These are phyloP conservation scores for Nicotiana otophora DNA, from an alignment of 257 asterid species.

Conservation along the genomic window DNA sequence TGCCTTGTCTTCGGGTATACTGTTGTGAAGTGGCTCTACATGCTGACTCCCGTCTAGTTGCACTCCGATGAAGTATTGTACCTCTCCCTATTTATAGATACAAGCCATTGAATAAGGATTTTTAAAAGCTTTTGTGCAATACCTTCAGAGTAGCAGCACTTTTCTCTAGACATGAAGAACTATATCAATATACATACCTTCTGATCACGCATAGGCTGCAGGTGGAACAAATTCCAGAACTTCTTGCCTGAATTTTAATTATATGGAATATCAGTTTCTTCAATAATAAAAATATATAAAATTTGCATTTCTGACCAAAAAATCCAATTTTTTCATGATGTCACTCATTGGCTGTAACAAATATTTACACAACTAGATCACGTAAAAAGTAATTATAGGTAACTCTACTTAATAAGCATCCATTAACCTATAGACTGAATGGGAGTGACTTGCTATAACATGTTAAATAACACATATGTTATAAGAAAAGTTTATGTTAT, in stretches of 20 bases:
- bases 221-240: conserved; percentile 97
- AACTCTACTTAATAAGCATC: no score
- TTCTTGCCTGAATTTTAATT: conserved; percentile 56
- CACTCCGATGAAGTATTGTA: conserved; percentile 95
- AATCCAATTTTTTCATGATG: neutral
- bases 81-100: conserved; percentile 73
- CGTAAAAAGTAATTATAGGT: no score
- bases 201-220: conserved; percentile 99
- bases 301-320: neutral
- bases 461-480: no score
- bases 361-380: no score
- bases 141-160: neutral
- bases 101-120: neutral
- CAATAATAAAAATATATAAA: neutral
- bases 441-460: neutral
- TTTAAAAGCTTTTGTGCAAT: neutral
- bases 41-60: conserved; percentile 96
- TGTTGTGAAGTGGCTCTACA: conserved; percentile 82
- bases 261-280: neutral
- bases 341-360: neutral
- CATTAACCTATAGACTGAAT: neutral
- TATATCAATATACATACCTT: conserved; percentile 43
- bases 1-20: conserved; percentile 86
- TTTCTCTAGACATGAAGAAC: neutral
- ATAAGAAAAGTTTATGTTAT: no score